Evolutionary conservation across 352 stramenopile genomes (phyloP), one percentile per base, ranked within the genome.

Genomic region (Phytopythium kandeliae): DNA sequence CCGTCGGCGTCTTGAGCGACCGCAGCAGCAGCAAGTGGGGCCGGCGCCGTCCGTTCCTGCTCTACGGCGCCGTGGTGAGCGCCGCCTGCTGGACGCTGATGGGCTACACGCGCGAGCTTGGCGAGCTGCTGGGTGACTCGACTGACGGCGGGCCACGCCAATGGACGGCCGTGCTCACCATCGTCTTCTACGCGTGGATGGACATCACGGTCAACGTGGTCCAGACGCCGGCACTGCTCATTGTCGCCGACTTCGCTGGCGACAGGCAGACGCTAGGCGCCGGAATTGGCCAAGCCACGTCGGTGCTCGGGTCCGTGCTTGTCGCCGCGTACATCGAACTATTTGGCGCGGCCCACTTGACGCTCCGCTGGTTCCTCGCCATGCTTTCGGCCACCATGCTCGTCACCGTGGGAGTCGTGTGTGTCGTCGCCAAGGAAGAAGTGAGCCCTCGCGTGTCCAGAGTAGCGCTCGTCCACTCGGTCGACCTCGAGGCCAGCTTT

Each of bases 161-260:
- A n/a, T 86, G 65, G 58, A 89, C 77, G 7, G 67, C 72, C 8
- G 54, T 69, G 34, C 59, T 92, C 48, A 84, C 71, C 19, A 68
- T 92, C 28, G 16, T 87, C 25, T 88, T 88, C 57, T 92, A 92
- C 61, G 78, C 76, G 24, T 92, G 76, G 78, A 92, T 90, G 76
- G 81, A 92, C 46, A 67, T 90, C 40, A 92, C 78, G 1, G 74
- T 89, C 28, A 92, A 92, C 57, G 66, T 89, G 16, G 77, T 88
- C 35, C 76, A 89, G 63, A 86, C 77, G 9, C 78, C 77, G 1
- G 77, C 71, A 6, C 74, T 83, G 30, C 58, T 90, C 40, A 72
- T 92, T 54, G 81, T 90, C 35, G 74, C 77, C 0, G 78, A 92
- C 48, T 89, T 92, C 54, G 78, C 77, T 1, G 81, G 78, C 4